Evolutionary conservation across 352 stramenopile genomes (phyloP), one percentile per base, ranked within the genome.

Genomic region (Poterioochromonas sp.): DNA sequence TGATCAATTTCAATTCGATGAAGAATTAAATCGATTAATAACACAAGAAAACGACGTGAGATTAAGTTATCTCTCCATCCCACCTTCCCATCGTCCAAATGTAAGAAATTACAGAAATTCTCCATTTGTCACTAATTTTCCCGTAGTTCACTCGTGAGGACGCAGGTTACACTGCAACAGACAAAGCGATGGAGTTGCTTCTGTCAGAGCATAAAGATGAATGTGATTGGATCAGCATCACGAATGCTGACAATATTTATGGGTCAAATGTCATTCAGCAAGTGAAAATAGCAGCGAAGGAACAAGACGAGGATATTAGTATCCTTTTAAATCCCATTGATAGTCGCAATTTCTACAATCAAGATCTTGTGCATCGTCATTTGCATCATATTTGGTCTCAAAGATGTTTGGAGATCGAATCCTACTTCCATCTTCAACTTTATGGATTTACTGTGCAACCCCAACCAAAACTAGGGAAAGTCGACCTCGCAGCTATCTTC

Each of bases 211-310:
- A n/a, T n/a, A n/a, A n/a, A n/a, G 15, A 69, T 8, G 8, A 69
- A 69, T 69, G 60, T 41, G 35, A 15, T 8, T 69, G 26, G 8
- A 35, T 69, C 15, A 69, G 29, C 35, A 18, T 41, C 8, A 69
- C 60, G 60, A 69, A 69, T 41, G 60, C 60, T 41, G 60, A 69
- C 22, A 69, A 69, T 41, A 69, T 69, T 26, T 69, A 69, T 41
- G 60, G 60, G 22, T 26, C 8, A 8, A 22, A 69, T 69, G 8
- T 69, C 15, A 22, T 69, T 8, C 32, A 26, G 29, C 60, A 22
- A 35, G 60, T 69, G 26, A 8, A 18, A 8, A 69, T 41, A 35
- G 26, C 8, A 22, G 8, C 60, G 18, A 41, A 41, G 35, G n/a
- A n/a, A n/a, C n/a, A n/a, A 60, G 20, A n/a, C 51, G n/a, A 60